Percentiles rank a stretch among this genome's conserved stretches.
phyloP scores from a whole-genome alignment of 164 flowering plant species.

The Macadamia tetraphylla region DNA sequence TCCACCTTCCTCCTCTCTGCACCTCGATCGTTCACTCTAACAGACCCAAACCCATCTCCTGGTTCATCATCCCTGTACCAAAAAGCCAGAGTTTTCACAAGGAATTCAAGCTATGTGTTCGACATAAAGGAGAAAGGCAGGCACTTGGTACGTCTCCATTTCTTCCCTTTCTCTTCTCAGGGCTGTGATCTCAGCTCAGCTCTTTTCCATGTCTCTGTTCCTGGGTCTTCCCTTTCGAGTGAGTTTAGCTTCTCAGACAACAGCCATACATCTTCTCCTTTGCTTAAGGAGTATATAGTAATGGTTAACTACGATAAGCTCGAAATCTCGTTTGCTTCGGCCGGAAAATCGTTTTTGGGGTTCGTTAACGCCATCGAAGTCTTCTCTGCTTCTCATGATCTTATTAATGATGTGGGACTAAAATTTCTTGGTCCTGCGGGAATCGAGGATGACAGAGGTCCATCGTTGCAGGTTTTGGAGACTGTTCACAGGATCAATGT shows the following conservation, averaged over 20 bases:
- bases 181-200: slow-evolving; percentile 31
- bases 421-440: slow-evolving; percentile 22
- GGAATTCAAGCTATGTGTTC: slow-evolving; percentile 33
- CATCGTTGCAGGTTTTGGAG: slow-evolving; percentile 38
- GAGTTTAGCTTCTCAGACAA: slow-evolving; percentile 16
- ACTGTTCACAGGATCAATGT: slow-evolving; percentile 68
- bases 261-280: slow-evolving; percentile 10
- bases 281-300: slow-evolving; percentile 54
- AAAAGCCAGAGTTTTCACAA: slow-evolving; percentile 56
- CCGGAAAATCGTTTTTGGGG: slow-evolving; percentile 27
- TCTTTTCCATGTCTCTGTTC: slow-evolving; percentile 37
- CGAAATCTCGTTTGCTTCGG: slow-evolving; percentile 40
- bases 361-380: slow-evolving; percentile 76
- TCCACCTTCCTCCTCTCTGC: slow-evolving; percentile 48
- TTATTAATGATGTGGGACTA: slow-evolving; percentile 37
- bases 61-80: slow-evolving; percentile 30
- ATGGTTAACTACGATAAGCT: slow-evolving; percentile 25
- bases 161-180: slow-evolving; percentile 42
- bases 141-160: slow-evolving; percentile 62
- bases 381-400: slow-evolving; percentile 58
- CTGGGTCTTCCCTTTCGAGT: slow-evolving; percentile 34
- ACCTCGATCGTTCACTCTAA: slow-evolving; percentile 47
- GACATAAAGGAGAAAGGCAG: slow-evolving; percentile 34
- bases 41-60: slow-evolving; percentile 45
- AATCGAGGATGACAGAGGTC: slow-evolving; percentile 23